Evolutionary conservation across 2,329 filamentous ascomycete genomes (phyloP), one percentile per base, ranked within the genome.

Genomic region (Dendrostoma leiphaemia): DNA sequence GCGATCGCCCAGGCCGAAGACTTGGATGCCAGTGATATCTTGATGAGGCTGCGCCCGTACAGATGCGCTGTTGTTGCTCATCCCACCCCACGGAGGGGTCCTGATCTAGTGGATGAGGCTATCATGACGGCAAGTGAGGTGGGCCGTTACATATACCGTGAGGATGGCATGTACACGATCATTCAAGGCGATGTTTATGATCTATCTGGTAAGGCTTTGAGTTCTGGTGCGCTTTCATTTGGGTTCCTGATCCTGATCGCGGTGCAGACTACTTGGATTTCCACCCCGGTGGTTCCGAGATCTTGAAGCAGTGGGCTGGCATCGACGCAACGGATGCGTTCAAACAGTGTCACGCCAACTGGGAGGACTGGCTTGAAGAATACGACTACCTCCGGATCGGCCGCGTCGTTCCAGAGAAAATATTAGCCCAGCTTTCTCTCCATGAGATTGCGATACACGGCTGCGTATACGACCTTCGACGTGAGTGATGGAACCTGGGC

Each of bases 361-460:
- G 23, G 21, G 40, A 44, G 15, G 21, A 31, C 5, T 51, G 49
- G 28, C 49, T 51, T 4, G 15, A 23, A 15, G 38, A 45, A 19
- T 51, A 46, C 40, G 49, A 46, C 29, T 46, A 51, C 23, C 49
- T 51, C 26, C 19, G 49, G 21, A 29, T 51, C 9, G 49, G 49
- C 38, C 49, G 49, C 5, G 7, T 51, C 15, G 49, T 51, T 6
- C 12, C 15, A 10, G 31, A 46, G n/a, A 51, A 51, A 23, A 4
- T 9, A 8, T 7, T n/a, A 23, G 31, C 19, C 15, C 29, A 46
- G 13, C 49, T 51, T n/a, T 21, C 13, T 13, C 13, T 23, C 15
- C 17, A 46, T 13, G 49, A 51, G 29, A n/a, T 51, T 4, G 40
- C 17, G 24, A 15, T 45, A 4, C 31, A 51, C 31, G 40, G 40